Percentiles rank a stretch among this genome's conserved stretches.
These are phyloP conservation scores for Meyerozyma athensensis DNA, from an alignment of 1,139 yeast genomes.

Conservation along the genomic window DNA sequence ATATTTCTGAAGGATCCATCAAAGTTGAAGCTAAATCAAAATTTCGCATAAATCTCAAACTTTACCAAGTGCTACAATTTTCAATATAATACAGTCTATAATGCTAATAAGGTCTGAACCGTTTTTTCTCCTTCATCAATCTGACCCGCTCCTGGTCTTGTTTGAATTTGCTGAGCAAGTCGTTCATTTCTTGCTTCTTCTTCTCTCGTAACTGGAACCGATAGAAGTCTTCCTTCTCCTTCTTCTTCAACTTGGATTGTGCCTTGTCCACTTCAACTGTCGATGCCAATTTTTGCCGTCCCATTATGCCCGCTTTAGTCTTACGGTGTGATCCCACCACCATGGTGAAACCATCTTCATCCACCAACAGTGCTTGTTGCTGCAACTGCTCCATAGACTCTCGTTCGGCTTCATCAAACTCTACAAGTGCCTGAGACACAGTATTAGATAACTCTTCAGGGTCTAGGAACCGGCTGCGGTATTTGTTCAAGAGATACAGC, in stretches of 20 bases:
- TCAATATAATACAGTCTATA: neutral
- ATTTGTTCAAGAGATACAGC: conserved; percentile 24
- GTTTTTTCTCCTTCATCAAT: conserved; percentile 71
- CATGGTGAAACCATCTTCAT: conserved; percentile 89
- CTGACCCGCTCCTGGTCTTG: conserved; percentile 85
- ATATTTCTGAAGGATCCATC: neutral
- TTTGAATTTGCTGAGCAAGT: conserved; percentile 74
- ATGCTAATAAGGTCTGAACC: conserved; percentile 72
- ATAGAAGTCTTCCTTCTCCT: conserved; percentile 89
- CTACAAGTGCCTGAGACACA: conserved; percentile 57
- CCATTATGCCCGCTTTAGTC: conserved; percentile 64
- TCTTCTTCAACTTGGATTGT: conserved; percentile 56
- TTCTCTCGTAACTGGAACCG: conserved; percentile 92
- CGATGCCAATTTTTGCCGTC: conserved; percentile 45
- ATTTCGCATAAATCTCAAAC: neutral
- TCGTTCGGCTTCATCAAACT: conserved; percentile 70
- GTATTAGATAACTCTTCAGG: conserved; percentile 40
- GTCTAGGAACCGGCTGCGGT: conserved; percentile 36
- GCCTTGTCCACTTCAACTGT: conserved; percentile 43
- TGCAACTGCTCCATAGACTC: conserved; percentile 57
- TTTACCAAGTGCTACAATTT: neutral
- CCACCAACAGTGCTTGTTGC: conserved; percentile 57
- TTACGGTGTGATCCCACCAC: conserved; percentile 86
- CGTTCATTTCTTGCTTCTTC: conserved; percentile 90
- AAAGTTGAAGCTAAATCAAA: neutral